Evolutionary conservation across 2,329 filamentous ascomycete genomes (phyloP).

Genomic region (Claviceps capensis): DNA sequence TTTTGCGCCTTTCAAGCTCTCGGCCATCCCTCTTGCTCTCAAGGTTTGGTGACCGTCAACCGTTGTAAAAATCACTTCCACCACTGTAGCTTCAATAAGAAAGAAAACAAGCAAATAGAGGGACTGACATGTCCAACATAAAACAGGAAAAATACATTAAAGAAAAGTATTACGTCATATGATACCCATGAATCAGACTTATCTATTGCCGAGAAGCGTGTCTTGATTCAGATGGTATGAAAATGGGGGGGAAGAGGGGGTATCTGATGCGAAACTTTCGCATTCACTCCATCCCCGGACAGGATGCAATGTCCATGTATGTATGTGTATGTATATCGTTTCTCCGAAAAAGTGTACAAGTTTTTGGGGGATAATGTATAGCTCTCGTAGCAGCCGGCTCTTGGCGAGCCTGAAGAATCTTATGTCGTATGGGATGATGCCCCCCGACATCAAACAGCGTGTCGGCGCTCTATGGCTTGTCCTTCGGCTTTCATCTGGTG

Average conservation of each 20-base stretch:
- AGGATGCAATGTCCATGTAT: too few species aligned
- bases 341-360: slow-evolving; percentile 6
- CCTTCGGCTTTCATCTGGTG: slow-evolving; percentile 29
- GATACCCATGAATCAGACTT: slow-evolving; percentile 13
- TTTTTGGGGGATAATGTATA: not conserved
- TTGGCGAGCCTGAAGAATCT: not conserved
- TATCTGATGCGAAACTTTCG: not conserved
- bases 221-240: not conserved
- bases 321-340: not conserved
- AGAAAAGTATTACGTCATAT: slow-evolving; percentile 6
- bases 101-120: not conserved
- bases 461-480: slow-evolving; percentile 16
- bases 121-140: not conserved
- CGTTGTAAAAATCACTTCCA: too few species aligned
- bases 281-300: slow-evolving; percentile 2
- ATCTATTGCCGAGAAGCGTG: slow-evolving; percentile 23
- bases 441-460: slow-evolving; percentile 3
- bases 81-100: not conserved
- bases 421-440: not conserved
- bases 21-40: too few species aligned
- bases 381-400: not conserved
- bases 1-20: too few species aligned
- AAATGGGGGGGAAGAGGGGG: not conserved
- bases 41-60: too few species aligned
- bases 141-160: not conserved